Evolutionary conservation across 2,329 filamentous ascomycete genomes (phyloP), one percentile per base, ranked within the genome.

Genomic region (Coniochaeta sp.): DNA sequence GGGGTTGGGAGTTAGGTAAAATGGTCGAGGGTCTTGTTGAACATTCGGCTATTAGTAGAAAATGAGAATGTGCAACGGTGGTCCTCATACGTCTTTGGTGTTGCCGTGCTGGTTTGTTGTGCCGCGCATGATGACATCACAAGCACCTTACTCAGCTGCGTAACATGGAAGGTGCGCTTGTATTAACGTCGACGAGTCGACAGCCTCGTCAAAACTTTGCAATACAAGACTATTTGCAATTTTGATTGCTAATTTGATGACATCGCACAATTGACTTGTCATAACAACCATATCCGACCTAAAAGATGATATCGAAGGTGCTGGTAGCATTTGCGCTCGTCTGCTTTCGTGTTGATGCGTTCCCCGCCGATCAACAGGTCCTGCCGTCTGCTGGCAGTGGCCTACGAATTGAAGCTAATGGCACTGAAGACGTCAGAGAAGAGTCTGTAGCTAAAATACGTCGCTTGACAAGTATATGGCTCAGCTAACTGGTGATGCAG

Each of bases 401-500:
- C 42, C 22, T 24, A 3, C 2, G 12, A 3, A 22, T 24, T 22
- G 24, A 52, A 52, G 28, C 36, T 4, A 30, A 52, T 26, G 32
- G 54, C 12, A 50, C 58, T 4, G 28, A 58, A 16, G 22, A 55
- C 16, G 57, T 63, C 22, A 61, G 60, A 6, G 22, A 62, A n/a
- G 54, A 47, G 62, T 63, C 30, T 8, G 58, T 55, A 2, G 4
- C 50, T 26, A 30, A 19, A 10, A 22, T 47, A 3, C 10, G 5
- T 17, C 5, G 10, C 17, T 40, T 40, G 16, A 6, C 5, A 30
- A 26, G 10, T 30, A 55, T 2, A 26, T 55, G 42, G 54, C 32
- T 32, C 3, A 32, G 24, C 7, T 34, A 38, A 59, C 19, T n/a
- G 17, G 36, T n/a, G 17, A 58, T 28, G 4, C 54, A 67, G 65